Conservation (phyloP, 495 filamentous ascomycete species). For the Delitschia confertaspora region DNA sequence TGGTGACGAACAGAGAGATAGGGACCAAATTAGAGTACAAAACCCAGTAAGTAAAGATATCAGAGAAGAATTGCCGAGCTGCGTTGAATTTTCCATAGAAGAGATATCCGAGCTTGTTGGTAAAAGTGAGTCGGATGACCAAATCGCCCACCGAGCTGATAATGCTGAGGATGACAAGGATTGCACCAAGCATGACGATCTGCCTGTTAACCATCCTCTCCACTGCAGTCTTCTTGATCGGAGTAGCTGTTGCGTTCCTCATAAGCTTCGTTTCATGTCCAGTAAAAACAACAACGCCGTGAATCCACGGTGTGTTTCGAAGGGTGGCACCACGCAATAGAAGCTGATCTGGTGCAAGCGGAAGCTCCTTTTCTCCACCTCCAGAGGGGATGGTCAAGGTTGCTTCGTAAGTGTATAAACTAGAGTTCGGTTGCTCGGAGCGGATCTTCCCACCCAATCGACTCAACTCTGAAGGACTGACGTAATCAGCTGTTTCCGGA, state of each 20-base stretch:
- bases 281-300: slow-evolving; percentile 94
- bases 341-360: slow-evolving; percentile 73
- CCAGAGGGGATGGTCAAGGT: slow-evolving; percentile 88
- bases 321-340: slow-evolving; percentile 89
- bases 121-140: slow-evolving; percentile 56
- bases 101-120: slow-evolving; percentile 59
- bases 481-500: slow-evolving; percentile 81
- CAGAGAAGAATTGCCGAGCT: slow-evolving; percentile 78
- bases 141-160: slow-evolving; percentile 89
- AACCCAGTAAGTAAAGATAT: slow-evolving; percentile 97
- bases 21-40: slow-evolving; percentile 96
- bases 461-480: slow-evolving; percentile 79
- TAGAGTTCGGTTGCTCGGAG: slow-evolving; percentile 98
- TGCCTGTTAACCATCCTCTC: slow-evolving; percentile 88
- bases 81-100: slow-evolving; percentile 50
- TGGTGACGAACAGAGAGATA: slow-evolving; percentile 94
- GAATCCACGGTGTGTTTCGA: slow-evolving; percentile 95
- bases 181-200: slow-evolving; percentile 78
- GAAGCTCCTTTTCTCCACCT: slow-evolving; percentile 90
- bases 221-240: slow-evolving; percentile 94
- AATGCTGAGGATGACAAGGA: slow-evolving; percentile 75
- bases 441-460: slow-evolving; percentile 76
- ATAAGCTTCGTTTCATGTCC: slow-evolving; percentile 99
- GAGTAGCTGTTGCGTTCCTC: slow-evolving; percentile 94
- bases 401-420: slow-evolving; percentile 95